Conservation (phyloP, 179 eudicot species). For the Pouteria campechiana region DNA sequence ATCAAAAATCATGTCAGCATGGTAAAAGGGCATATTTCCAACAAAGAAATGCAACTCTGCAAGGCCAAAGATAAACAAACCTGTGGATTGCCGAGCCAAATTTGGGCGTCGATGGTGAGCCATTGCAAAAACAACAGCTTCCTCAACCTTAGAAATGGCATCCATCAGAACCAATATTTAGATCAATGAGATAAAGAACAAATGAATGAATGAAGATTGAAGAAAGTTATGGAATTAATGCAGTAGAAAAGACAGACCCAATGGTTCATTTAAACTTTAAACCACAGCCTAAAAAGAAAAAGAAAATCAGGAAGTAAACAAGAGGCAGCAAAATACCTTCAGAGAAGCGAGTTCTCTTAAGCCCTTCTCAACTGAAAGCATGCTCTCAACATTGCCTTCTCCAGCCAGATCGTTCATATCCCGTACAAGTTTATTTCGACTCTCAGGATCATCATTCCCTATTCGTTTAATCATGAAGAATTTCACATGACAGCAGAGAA, state of each 20-base stretch:
- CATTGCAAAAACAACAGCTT: constrained; percentile 78
- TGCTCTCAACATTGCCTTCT: constrained; percentile 91
- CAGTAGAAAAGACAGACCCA: neutral
- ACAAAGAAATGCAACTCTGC: too few relatives aligned
- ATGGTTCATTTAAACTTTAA: neutral
- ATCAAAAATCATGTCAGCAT: neutral
- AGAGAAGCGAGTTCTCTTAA: constrained; percentile 85
- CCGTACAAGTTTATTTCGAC: constrained; percentile 40
- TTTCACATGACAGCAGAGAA: constrained; percentile 3
- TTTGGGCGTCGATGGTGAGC: constrained; percentile 67
- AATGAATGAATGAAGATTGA: neutral
- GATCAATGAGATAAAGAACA: neutral
- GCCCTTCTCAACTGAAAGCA: constrained; percentile 98
- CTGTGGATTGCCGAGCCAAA: constrained; percentile 37
- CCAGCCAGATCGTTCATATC: constrained; percentile 69
- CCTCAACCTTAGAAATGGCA: constrained; percentile 62
- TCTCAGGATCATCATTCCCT: constrained; percentile 42
- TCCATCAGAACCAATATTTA: neutral
- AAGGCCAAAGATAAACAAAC: too few relatives aligned
- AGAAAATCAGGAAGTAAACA: neutral
- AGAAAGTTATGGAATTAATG: neutral
- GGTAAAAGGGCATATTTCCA: too few relatives aligned
- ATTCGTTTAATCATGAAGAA: too few relatives aligned
- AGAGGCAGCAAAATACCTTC: constrained; percentile 35
- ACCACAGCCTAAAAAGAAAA: neutral